Evolutionary conservation across 2,329 filamentous ascomycete species (phyloP), one percentile per base, ranked within the genome.

Genomic region (Elsinoe fawcettii): DNA sequence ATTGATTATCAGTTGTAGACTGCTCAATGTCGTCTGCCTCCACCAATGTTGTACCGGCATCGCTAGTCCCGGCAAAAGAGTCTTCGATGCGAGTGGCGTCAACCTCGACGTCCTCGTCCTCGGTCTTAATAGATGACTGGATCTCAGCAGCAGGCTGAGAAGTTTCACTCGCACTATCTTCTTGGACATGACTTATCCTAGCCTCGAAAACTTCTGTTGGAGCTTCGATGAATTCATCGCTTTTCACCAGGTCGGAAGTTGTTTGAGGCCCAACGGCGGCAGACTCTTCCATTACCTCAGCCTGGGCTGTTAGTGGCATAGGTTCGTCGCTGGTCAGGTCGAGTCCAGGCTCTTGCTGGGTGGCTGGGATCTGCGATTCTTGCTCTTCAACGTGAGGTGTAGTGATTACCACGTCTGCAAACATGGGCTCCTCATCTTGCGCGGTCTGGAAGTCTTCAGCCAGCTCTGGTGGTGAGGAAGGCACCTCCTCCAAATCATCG

Each of bases 1-100:
- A 2, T 23, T 27, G 18, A n/a, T 47, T 14, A n/a, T 25, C 32
- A 12, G 2, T 11, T n/a, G 30, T 16, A 3, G 14, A 22, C 9
- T 55, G 36, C 25, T 20, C 23, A 16, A 30, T 20, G 39, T 11
- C 27, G 5, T 55, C 36, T 1, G 36, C 20, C 22, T 43, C 25
- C 9, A 55, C 53, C 11, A 55, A 12, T 4, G 53, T 55, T 7
- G 53, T 55, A 14, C 36, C 53, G 53, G 36, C 53, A 32, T 55
- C 53, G 23, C 53, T 55, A 46, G 36, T 44, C 11, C 62, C 62
- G 3, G 63, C 60, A 59, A 74, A 73, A 27, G 72, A 74, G 36
- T 74, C 69, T 23, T 64, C 66, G 2, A 74, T 63, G 34, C 66
- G 64, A 47, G 66, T 72, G 18, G 66, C 64, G 46, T 66, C 67